A percentile compares a stretch with the other conserved stretches of the same genome.
Conservation (phyloP, 306 rosid species). For the Vachellia collinsii region DNA sequence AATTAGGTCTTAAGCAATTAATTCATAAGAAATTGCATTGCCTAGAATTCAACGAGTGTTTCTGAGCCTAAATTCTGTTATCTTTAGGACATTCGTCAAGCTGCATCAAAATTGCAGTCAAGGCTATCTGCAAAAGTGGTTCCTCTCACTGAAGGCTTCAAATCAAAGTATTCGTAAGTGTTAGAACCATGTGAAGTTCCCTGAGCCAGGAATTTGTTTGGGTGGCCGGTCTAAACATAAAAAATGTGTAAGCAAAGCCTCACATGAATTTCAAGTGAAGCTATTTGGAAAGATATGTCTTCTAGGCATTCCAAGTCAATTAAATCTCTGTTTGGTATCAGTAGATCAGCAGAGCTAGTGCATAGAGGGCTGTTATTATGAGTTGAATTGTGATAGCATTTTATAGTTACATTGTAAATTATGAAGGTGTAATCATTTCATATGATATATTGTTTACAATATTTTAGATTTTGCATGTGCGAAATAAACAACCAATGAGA, state of each 20-base stretch:
- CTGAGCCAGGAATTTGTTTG: background rate
- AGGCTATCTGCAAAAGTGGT: conserved; percentile 78
- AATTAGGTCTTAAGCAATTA: too few relatives aligned
- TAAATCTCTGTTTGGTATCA: conserved; percentile 7
- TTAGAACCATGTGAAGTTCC: background rate
- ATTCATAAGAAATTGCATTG: background rate
- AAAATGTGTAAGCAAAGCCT: background rate
- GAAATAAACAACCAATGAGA: too few relatives aligned
- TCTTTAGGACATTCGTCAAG: conserved; percentile 84
- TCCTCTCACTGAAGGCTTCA: conserved; percentile 91
- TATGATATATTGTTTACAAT: background rate
- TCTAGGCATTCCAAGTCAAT: conserved; percentile 30
- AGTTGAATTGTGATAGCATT: conserved; percentile 2
- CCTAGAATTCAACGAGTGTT: conserved; percentile 12
- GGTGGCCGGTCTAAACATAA: background rate
- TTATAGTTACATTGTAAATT: conserved; percentile 38
- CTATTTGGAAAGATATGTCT: background rate
- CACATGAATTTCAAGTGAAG: background rate
- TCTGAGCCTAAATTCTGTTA: background rate
- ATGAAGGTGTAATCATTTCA: conserved; percentile 18
- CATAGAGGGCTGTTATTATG: conserved; percentile 13
- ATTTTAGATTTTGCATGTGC: background rate
- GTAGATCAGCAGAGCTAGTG: conserved; percentile 5
- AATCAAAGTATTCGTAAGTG: conserved; percentile 56
- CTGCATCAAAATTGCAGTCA: conserved; percentile 78